Evolutionary conservation across 371 early-diverging fungal genomes (phyloP).

Genomic region (Rhizomucor pusillus): DNA sequence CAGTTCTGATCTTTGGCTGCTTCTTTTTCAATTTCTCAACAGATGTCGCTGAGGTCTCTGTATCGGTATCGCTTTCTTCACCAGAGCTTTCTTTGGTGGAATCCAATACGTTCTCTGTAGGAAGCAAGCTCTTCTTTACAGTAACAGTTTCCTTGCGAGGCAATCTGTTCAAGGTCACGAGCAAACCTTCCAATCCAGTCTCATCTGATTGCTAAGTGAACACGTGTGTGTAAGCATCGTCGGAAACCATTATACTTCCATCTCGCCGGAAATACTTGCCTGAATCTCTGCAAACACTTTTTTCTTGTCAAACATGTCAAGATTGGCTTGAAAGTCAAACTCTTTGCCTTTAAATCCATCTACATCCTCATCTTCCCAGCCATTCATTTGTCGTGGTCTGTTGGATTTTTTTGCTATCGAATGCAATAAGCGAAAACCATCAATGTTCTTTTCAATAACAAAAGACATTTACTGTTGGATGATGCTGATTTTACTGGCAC

Average conservation of each 20-base stretch:
- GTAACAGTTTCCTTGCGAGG: slow-evolving; percentile 20
- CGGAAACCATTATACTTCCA: neutral
- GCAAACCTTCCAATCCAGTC: slow-evolving; percentile 66
- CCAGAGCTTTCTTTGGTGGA: slow-evolving; percentile 17
- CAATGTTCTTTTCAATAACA: neutral
- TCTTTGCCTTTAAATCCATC: slow-evolving; percentile 61
- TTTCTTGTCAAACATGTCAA: slow-evolving; percentile 77
- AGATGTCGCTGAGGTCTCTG: slow-evolving; percentile 24
- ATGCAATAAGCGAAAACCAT: neutral
- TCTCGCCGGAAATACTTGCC: slow-evolving; percentile 24
- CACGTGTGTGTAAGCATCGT: neutral
- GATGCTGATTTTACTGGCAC: neutral
- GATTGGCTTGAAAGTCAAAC: slow-evolving; percentile 81
- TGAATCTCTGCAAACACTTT: slow-evolving; percentile 81
- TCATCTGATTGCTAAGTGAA: slow-evolving; percentile 57
- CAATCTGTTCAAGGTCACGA: slow-evolving; percentile 67
- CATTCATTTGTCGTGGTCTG: slow-evolving; percentile 18
- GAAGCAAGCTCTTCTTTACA: slow-evolving; percentile 35
- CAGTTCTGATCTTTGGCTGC: slow-evolving; percentile 10
- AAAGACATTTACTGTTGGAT: slow-evolving; percentile 3
- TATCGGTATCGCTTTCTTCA: slow-evolving; percentile 34
- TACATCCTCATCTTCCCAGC: slow-evolving; percentile 62
- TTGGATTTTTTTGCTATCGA: slow-evolving; percentile 18
- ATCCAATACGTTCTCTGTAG: slow-evolving; percentile 60
- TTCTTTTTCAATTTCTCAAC: slow-evolving; percentile 8